Evolutionary conservation across 192 early-diverging fungal genomes (phyloP).

Genomic region (Kickxella alabastrina): DNA sequence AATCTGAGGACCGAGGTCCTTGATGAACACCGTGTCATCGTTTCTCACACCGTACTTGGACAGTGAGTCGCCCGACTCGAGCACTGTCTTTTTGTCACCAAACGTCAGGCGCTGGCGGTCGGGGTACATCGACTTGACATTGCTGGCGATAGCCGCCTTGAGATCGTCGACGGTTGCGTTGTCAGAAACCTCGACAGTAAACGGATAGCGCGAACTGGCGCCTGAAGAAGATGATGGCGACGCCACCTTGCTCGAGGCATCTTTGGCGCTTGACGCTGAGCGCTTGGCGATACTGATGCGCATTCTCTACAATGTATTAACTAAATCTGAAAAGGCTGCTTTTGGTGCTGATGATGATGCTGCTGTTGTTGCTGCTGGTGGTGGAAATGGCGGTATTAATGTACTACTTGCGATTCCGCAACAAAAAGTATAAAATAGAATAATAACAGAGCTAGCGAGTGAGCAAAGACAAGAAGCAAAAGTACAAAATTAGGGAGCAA

Average conservation of each 20-base stretch:
- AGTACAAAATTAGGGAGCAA: too few relatives aligned
- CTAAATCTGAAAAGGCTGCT: not conserved
- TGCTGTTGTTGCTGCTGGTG: too few relatives aligned
- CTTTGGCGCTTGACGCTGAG: slow-evolving; percentile 5
- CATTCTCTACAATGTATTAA: slow-evolving; percentile 11
- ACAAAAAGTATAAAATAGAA: not conserved
- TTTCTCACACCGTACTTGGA: slow-evolving; percentile 62
- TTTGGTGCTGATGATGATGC: not conserved
- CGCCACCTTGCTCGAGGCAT: not conserved
- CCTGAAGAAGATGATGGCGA: too few relatives aligned
- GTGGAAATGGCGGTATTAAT: too few relatives aligned
- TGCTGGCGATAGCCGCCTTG: slow-evolving; percentile 60
- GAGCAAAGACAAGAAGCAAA: too few relatives aligned
- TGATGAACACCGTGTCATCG: slow-evolving; percentile 60
- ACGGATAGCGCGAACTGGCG: slow-evolving; percentile 25
- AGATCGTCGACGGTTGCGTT: slow-evolving; percentile 68
- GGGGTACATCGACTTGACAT: slow-evolving; percentile 52
- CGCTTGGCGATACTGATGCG: slow-evolving; percentile 39
- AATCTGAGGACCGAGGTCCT: slow-evolving; percentile 84
- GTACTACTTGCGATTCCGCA: too few relatives aligned
- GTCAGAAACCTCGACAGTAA: slow-evolving; percentile 59
- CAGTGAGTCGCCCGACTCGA: slow-evolving; percentile 55
- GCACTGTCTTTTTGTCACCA: slow-evolving; percentile 57
- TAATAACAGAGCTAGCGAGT: not conserved
- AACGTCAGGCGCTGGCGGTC: slow-evolving; percentile 83